Evolutionary conservation across 768 basidiomycete species (phyloP), one percentile per base, ranked within the genome.

Genomic region (Lyophyllum shimeji): DNA sequence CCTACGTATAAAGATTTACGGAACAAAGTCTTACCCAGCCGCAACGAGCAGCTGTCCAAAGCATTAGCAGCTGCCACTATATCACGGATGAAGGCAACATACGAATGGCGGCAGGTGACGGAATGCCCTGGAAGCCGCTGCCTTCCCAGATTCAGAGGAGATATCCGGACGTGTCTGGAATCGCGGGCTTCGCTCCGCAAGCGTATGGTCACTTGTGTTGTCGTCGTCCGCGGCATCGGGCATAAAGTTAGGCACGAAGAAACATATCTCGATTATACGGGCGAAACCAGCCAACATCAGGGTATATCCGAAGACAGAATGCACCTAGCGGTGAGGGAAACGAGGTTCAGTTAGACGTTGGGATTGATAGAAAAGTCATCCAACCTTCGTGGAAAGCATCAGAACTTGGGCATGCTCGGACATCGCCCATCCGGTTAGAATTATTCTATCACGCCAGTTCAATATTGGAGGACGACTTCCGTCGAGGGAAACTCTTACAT

Each of bases 341-440:
- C 45, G 15, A 15, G 24, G n/a, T 47, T 29, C 25, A 40, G 54
- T 18, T 20, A 15, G 23, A 52, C 29, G 55, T 56, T 15, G 21
- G 15, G 12, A 8, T 31, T 20, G 25, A 15, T 42, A 63, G 18
- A n/a, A n/a, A n/a, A n/a, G 17, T 17, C 20, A 29, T 31, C 50
- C 46, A 51, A 92, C 92, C 74, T 85, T 85, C 1, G 93, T 91
- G 0, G 93, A 93, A 37, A 95, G 76, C 84, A 85, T 87, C 47
- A 94, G 77, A 4, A 83, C 85, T 73, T 98, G 95, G 0, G 83
- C 83, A 60, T 97, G 95, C 43, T 91, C 86, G 0, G 90, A 89
- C 90, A 97, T 95, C 0, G 88, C 94, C 87, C 90, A 96, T 6
- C 95, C 95, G 0, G 95, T 97, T 56, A 97, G 76, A 55, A 93